These are phyloP conservation scores for Chalaropsis thielavioides DNA, from an alignment of 2,329 filamentous ascomycete species.

Conservation along the genomic window DNA sequence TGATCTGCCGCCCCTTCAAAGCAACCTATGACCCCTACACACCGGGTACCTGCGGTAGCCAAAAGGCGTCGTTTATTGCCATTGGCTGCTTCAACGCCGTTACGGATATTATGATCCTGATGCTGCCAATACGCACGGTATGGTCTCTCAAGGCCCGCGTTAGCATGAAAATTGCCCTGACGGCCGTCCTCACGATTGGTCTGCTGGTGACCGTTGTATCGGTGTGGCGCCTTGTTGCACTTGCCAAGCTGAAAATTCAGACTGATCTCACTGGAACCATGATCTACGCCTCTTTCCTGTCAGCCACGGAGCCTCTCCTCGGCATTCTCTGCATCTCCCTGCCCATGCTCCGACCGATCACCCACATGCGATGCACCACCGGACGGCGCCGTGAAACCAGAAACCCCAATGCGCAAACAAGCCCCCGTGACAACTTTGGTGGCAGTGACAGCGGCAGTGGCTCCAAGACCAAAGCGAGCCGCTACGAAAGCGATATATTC, in stretches of 20 bases:
- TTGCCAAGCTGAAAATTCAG: conserved; percentile 21
- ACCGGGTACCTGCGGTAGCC: conserved; percentile 26
- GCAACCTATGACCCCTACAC: conserved; percentile 22
- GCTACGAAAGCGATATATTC: conserved; percentile 8
- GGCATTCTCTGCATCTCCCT: conserved; percentile 21
- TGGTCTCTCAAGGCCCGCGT: conserved; percentile 25
- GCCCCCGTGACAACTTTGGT: not conserved
- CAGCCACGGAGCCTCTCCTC: conserved; percentile 19
- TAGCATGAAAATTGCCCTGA: conserved; percentile 23
- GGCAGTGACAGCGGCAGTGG: not conserved
- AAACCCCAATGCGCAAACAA: not conserved
- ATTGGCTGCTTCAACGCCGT: conserved; percentile 29
- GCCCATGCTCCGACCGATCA: conserved; percentile 20
- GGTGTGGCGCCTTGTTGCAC: conserved; percentile 20
- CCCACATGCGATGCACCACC: not conserved
- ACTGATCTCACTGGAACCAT: conserved; percentile 21
- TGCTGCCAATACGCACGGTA: conserved; percentile 27
- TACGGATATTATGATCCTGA: conserved; percentile 27
- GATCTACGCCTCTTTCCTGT: conserved; percentile 21
- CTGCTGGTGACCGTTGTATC: conserved; percentile 22
- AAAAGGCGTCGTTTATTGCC: conserved; percentile 27
- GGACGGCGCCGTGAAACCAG: not conserved
- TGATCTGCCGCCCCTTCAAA: conserved; percentile 22
- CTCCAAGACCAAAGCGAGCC: not conserved
- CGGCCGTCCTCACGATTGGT: conserved; percentile 23